These are phyloP conservation scores for Rubroshorea leprosula DNA, from an alignment of 345 rosid genomes.

Conservation along the genomic window DNA sequence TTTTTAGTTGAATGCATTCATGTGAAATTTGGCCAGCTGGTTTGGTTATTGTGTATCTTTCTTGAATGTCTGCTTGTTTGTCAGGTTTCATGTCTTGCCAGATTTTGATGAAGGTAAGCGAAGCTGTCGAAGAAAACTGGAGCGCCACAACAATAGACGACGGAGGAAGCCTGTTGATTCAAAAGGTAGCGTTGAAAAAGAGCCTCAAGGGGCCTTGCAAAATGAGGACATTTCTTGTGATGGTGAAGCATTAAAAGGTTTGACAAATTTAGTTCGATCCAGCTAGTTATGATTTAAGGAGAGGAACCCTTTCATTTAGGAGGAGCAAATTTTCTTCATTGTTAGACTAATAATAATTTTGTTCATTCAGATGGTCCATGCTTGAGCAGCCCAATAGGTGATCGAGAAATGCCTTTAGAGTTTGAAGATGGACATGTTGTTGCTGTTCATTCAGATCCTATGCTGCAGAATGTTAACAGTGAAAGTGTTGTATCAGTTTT, in stretches of 20 bases:
- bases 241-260: constrained; percentile 68
- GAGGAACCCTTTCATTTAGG: background rate
- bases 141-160: constrained; percentile 81
- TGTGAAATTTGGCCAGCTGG: too few species aligned
- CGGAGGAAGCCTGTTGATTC: constrained; percentile 61
- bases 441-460: constrained; percentile 36
- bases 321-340: background rate
- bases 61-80: constrained; percentile 5
- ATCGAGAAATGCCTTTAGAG: constrained; percentile 52
- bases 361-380: constrained; percentile 40
- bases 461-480: constrained; percentile 41
- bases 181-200: constrained; percentile 30
- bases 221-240: constrained; percentile 39
- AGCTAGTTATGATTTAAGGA: background rate
- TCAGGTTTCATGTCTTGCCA: constrained; percentile 76
- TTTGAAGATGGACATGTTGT: constrained; percentile 53
- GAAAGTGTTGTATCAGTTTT: constrained; percentile 48
- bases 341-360: constrained; percentile 8
- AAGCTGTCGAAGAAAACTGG: constrained; percentile 90
- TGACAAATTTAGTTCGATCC: constrained; percentile 5
- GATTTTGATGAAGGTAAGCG: constrained; percentile 95
- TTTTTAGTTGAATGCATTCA: too few species aligned
- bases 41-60: background rate
- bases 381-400: constrained; percentile 40
- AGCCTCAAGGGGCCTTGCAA: constrained; percentile 30